Evolutionary conservation across 176 grass and related monocot species (phyloP).

Genomic region (Metroxylon sagu): DNA sequence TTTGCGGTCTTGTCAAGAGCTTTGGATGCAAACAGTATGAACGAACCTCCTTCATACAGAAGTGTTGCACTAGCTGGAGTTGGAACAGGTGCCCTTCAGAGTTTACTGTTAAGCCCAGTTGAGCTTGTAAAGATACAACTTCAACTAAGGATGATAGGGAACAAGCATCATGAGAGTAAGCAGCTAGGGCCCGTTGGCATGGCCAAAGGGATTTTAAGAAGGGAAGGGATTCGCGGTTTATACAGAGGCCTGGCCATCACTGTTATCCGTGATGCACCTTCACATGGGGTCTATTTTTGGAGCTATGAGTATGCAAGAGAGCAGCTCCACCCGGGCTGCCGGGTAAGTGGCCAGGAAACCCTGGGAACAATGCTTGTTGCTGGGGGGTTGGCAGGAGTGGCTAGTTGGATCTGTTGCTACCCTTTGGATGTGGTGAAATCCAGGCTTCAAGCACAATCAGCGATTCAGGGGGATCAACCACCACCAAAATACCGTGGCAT

Average conservation of each 20-base stretch:
- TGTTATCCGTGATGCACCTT: conserved; percentile 76
- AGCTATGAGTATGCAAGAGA: conserved; percentile 75
- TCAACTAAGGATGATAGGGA: conserved; percentile 41
- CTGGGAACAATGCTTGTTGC: conserved; percentile 74
- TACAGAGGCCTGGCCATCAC: conserved; percentile 77
- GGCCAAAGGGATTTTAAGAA: conserved; percentile 45
- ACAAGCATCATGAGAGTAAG: background rate
- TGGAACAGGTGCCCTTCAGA: conserved; percentile 69
- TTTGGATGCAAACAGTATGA: conserved; percentile 15
- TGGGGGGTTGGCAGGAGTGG: conserved; percentile 79
- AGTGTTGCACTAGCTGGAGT: conserved; percentile 72
- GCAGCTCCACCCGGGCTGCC: conserved; percentile 70
- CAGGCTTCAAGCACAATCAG: conserved; percentile 69
- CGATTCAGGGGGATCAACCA: background rate
- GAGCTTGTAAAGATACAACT: conserved; percentile 92
- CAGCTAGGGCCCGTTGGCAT: conserved; percentile 41
- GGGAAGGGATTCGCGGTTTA: conserved; percentile 51
- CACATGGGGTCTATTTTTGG: conserved; percentile 95
- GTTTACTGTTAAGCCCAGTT: conserved; percentile 65
- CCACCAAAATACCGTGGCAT: conserved; percentile 58
- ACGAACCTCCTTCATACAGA: conserved; percentile 54
- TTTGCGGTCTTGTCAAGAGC: conserved; percentile 74
- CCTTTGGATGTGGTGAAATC: conserved; percentile 95
- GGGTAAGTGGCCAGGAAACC: conserved; percentile 41
- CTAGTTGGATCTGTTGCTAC: conserved; percentile 93